A percentile compares a stretch with the other conserved stretches of the same genome.
Conservation (phyloP, 768 basidiomycete genomes). For the Xerocomellus amylosporus region DNA sequence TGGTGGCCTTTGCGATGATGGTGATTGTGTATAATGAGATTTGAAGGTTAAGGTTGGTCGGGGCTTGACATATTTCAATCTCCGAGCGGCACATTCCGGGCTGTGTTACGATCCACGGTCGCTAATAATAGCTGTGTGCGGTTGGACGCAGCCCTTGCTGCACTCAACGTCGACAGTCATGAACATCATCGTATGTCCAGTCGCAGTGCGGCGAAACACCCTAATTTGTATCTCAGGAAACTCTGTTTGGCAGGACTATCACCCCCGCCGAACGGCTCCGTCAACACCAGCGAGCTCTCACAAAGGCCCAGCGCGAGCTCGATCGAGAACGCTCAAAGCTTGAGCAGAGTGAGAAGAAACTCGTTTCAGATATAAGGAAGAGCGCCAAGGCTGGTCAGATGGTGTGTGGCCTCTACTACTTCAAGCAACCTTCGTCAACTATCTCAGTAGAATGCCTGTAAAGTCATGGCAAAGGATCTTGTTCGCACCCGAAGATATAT, state of each 20-base stretch:
- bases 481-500: conserved; percentile 93
- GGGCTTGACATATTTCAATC: conserved; percentile 16
- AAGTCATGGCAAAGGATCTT: conserved; percentile 99
- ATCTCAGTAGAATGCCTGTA: conserved; percentile 82
- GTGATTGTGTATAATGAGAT: conserved; percentile 19
- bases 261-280: conserved; percentile 96
- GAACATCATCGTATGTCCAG: conserved; percentile 67
- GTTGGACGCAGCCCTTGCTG: conserved; percentile 10
- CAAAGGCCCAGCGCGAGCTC: conserved; percentile 96
- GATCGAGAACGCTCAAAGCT: conserved; percentile 94
- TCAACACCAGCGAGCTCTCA: conserved; percentile 93
- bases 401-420: conserved; percentile 43
- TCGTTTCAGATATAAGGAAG: conserved; percentile 93
- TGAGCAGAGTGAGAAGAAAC: conserved; percentile 96
- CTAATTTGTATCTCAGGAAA: conserved; percentile 60
- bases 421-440: conserved; percentile 14
- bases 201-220: neutral
- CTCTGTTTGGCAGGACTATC: conserved; percentile 89
- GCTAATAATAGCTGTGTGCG: conserved; percentile 1
- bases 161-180: conserved; percentile 40
- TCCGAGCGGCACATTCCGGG: conserved; percentile 19
- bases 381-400: conserved; percentile 94
- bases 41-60: conserved; percentile 26
- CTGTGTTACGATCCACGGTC: neutral
- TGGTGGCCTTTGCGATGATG: conserved; percentile 16